Evolutionary conservation across 371 early-diverging fungal genomes (phyloP).

Genomic region (Rhizomucor miehei): DNA sequence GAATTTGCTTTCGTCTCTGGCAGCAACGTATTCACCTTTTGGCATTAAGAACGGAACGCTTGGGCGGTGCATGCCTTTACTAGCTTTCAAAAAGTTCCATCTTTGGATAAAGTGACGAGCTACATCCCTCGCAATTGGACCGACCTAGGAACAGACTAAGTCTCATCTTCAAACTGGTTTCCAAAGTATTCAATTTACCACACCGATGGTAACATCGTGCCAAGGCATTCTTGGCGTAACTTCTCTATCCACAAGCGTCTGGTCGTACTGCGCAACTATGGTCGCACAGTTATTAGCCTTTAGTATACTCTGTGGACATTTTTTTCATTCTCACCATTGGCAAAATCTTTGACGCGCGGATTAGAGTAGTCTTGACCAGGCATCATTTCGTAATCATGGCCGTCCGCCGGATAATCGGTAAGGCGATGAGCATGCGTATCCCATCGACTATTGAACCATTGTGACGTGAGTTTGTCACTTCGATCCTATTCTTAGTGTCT

Average conservation of each 20-base stretch:
- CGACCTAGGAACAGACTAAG: conserved; percentile 38
- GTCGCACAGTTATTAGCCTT: background rate
- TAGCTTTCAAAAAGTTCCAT: conserved; percentile 84
- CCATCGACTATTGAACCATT: conserved; percentile 60
- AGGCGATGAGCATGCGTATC: conserved; percentile 78
- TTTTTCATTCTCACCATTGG: conserved; percentile 43
- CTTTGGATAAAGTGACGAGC: conserved; percentile 91
- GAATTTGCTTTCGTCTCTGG: conserved; percentile 62
- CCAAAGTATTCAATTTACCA: conserved; percentile 30
- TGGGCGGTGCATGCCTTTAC: conserved; percentile 62
- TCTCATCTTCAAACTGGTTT: background rate
- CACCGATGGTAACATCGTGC: conserved; percentile 85
- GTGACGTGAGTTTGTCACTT: background rate
- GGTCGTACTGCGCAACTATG: conserved; percentile 51
- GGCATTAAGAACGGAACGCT: conserved; percentile 75
- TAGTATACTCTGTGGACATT: background rate
- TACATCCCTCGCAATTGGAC: conserved; percentile 78
- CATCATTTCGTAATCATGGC: conserved; percentile 46
- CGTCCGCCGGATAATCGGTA: conserved; percentile 54
- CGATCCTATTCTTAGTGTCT: background rate
- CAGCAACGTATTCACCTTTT: conserved; percentile 72
- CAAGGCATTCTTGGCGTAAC: conserved; percentile 89
- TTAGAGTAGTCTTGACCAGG: conserved; percentile 92
- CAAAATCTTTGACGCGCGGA: conserved; percentile 88
- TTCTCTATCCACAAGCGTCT: conserved; percentile 52